phyloP scores from a whole-genome alignment of 2,329 filamentous ascomycete species.

The Bipolaris bicolor region DNA sequence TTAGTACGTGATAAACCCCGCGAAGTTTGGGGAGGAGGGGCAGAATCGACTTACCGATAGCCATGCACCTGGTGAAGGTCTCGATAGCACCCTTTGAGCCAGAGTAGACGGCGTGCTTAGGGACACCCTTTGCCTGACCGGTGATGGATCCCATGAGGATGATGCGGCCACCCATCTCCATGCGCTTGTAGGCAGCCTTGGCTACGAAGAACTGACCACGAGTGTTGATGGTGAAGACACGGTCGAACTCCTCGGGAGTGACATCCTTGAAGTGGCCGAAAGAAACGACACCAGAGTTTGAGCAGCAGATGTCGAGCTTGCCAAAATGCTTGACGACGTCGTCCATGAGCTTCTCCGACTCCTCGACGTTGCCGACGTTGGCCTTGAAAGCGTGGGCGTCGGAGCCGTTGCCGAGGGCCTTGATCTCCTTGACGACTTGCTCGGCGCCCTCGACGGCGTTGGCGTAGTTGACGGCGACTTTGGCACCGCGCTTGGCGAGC shows the following conservation, averaged over 20 bases:
- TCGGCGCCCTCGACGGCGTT: slow-evolving; percentile 69
- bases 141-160: slow-evolving; percentile 64
- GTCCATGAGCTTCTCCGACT: slow-evolving; percentile 69
- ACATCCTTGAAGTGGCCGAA: slow-evolving; percentile 62
- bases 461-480: slow-evolving; percentile 71
- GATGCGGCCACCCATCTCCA: slow-evolving; percentile 59
- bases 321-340: slow-evolving; percentile 68
- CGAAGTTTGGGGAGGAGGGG: not conserved
- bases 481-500: slow-evolving; percentile 68
- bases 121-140: slow-evolving; percentile 62
- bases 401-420: slow-evolving; percentile 63
- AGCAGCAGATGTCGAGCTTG: slow-evolving; percentile 72
- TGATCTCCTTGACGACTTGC: slow-evolving; percentile 69
- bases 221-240: slow-evolving; percentile 67
- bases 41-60: slow-evolving; percentile 48
- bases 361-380: slow-evolving; percentile 68
- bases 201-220: slow-evolving; percentile 69
- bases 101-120: slow-evolving; percentile 61
- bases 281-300: slow-evolving; percentile 67
- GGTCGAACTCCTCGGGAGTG: slow-evolving; percentile 62
- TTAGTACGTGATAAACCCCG: slow-evolving; percentile 18
- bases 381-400: slow-evolving; percentile 70
- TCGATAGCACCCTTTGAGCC: slow-evolving; percentile 62
- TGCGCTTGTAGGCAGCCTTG: slow-evolving; percentile 61
- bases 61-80: slow-evolving; percentile 62